Evolutionary conservation across 163 green algal species (phyloP).

Genomic region (Coccomyxa subellipsoidea): DNA sequence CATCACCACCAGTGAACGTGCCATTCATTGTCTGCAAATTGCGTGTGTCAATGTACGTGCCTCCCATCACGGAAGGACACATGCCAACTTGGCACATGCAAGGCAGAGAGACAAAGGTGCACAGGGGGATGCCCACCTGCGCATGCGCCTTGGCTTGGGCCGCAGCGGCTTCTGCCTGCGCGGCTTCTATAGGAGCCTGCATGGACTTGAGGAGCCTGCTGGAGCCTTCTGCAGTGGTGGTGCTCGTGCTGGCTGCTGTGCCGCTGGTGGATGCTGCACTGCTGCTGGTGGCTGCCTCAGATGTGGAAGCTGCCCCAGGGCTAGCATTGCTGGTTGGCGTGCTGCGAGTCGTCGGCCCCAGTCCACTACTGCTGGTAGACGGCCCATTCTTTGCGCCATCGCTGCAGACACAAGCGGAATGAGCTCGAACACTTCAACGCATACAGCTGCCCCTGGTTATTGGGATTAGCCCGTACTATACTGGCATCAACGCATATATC

Average conservation of each 20-base stretch:
- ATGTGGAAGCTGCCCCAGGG: not conserved
- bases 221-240: not conserved
- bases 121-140: not conserved
- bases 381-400: constrained; percentile 1
- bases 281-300: not conserved
- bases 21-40: no score
- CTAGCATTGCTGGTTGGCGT: not conserved
- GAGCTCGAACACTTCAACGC: not conserved
- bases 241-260: not conserved
- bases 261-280: not conserved
- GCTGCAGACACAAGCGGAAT: not conserved
- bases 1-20: no score
- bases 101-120: not conserved
- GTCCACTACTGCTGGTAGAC: not conserved
- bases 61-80: not conserved
- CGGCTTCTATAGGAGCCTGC: not conserved
- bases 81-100: not conserved
- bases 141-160: not conserved
- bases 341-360: not conserved
- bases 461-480: not conserved
- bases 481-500: not conserved
- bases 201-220: not conserved
- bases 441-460: no score
- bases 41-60: not conserved
- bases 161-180: not conserved